These are phyloP conservation scores for Juncus inflexus DNA, from an alignment of 176 grass and related monocot species.

Conservation along the genomic window DNA sequence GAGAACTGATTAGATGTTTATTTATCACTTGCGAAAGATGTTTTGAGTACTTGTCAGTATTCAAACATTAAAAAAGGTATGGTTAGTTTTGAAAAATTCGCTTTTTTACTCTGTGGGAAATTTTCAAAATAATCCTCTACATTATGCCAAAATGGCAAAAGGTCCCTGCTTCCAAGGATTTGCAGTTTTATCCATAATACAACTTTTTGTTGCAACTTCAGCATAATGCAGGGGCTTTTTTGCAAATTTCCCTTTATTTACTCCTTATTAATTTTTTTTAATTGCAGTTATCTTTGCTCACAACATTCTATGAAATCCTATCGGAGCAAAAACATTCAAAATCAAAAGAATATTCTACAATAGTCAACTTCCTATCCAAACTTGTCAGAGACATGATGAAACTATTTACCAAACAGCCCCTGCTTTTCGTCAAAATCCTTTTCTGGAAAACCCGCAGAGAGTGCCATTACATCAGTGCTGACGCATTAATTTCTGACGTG, in stretches of 20 bases:
- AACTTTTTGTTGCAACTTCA: no score
- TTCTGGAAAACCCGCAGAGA: conserved; percentile 96
- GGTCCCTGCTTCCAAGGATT: no score
- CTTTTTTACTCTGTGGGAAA: no score
- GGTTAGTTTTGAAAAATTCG: no score
- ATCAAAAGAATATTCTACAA: conserved; percentile 67
- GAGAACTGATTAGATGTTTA: no score
- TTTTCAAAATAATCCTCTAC: no score
- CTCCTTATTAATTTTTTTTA: conserved; percentile 12
- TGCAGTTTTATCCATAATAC: no score
- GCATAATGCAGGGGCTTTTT: no score
- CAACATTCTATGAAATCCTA: conserved; percentile 78
- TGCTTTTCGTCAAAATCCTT: conserved; percentile 86
- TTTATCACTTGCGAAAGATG: no score
- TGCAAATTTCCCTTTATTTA: conserved; percentile 6
- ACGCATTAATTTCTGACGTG: conserved; percentile 50
- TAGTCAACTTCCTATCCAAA: conserved; percentile 89
- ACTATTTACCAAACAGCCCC: conserved; percentile 69
- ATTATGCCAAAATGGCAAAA: no score
- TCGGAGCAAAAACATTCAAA: conserved; percentile 58
- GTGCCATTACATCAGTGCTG: conserved; percentile 77
- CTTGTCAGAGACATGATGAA: conserved; percentile 83
- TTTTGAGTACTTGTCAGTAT: no score
- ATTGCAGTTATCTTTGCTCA: conserved; percentile 80
- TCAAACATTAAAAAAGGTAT: no score